These are phyloP conservation scores for Pueraria montana DNA, from an alignment of 306 rosid species.

Conservation along the genomic window DNA sequence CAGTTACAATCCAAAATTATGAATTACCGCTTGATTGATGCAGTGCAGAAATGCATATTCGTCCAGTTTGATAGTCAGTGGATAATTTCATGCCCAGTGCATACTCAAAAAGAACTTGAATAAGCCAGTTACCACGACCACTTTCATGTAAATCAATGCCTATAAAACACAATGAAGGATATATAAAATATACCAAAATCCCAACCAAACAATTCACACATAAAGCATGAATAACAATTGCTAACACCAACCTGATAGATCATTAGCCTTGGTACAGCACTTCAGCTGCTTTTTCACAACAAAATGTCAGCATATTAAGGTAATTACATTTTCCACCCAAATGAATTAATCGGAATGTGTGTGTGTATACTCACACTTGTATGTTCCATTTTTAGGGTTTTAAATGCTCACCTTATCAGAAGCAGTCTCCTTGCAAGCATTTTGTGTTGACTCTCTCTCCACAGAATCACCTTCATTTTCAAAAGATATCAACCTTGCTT, in stretches of 20 bases:
- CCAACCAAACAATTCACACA: slow-evolving; percentile 24
- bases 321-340: slow-evolving; percentile 39
- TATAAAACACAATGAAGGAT: slow-evolving; percentile 49
- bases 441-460: slow-evolving; percentile 51
- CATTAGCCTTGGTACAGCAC: slow-evolving; percentile 54
- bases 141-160: slow-evolving; percentile 54
- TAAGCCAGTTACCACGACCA: slow-evolving; percentile 54
- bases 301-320: slow-evolving; percentile 47
- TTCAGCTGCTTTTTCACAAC: slow-evolving; percentile 55
- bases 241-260: slow-evolving; percentile 71
- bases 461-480: slow-evolving; percentile 51
- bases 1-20: slow-evolving; percentile 23
- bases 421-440: slow-evolving; percentile 51
- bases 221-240: slow-evolving; percentile 30
- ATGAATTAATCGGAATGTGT: background rate
- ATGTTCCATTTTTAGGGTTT: background rate
- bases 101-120: slow-evolving; percentile 76
- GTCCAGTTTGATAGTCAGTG: slow-evolving; percentile 60
- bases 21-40: slow-evolving; percentile 90
- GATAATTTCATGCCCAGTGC: slow-evolving; percentile 86
- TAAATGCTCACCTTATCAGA: slow-evolving; percentile 49
- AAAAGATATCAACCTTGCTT: slow-evolving; percentile 42
- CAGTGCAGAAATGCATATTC: slow-evolving; percentile 64
- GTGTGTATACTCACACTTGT: background rate
- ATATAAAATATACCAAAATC: slow-evolving; percentile 39